Evolutionary conservation across 2,329 filamentous ascomycete species (phyloP), one percentile per base, ranked within the genome.

Genomic region (Emydomyces testavorans): DNA sequence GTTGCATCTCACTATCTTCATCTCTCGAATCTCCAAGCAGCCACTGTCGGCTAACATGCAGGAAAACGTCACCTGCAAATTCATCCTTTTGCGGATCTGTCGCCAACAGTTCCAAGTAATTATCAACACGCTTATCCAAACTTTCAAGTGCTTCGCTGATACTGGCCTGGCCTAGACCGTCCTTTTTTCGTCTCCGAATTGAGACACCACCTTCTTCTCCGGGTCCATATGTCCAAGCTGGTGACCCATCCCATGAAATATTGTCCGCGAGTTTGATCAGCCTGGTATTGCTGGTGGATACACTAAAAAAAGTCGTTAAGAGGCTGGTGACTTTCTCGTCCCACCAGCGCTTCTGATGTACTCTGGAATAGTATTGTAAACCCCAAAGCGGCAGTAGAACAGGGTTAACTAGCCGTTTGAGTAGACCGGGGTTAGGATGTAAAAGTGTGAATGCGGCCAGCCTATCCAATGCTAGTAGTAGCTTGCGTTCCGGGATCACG

Each of bases 351-450:
- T 57, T 53, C 29, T 58, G 40, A 18, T 63, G 50, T 42, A 66
- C 60, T 40, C 58, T 50, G n/a, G 66, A 54, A 48, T 62, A 65
- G 46, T 63, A 68, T 23, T 58, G 54, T 20, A 70, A 43, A 4
- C 67, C 65, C 67, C 67, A 70, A 2, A 70, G 57, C 4, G 67
- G 64, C 18, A 68, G 56, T 28, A 70, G 55, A 20, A 68, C 58
- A 3, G 66, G 66, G 35, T 60, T 59, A 2, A 70, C 54, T 6
- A 68, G 53, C 41, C 67, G 61, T 49, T 67, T 69, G 15, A 69
- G 63, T 13, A 70, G 60, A 3, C 63, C 61, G 13, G 67, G 67
- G 46, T 69, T 69, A 13, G 67, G 67, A 52, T 69, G 67, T 28
- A 67, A 64, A 20, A 67, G 50, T 6, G 61, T 56, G n/a, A 70